A percentile compares a stretch with the other conserved stretches of the same genome.
These are phyloP conservation scores for Geranium rotundifolium DNA, from an alignment of 345 rosid species.

Conservation along the genomic window DNA sequence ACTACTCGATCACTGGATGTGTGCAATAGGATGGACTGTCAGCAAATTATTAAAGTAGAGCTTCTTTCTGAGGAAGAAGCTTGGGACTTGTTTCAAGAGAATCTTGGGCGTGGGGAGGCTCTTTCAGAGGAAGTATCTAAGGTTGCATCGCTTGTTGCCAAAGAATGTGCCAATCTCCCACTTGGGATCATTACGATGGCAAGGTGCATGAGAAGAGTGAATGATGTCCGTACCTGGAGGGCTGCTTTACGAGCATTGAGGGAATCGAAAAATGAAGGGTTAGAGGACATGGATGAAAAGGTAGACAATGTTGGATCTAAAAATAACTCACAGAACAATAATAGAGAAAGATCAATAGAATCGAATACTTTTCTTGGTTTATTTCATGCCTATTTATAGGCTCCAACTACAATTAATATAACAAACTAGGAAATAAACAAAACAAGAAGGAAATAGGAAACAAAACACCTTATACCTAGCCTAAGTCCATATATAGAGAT, in stretches of 20 bases:
- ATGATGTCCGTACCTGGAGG: conserved; percentile 11
- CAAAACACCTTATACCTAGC: no score
- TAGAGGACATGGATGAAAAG: neutral
- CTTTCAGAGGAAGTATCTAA: conserved; percentile 1
- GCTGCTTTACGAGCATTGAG: conserved; percentile 5
- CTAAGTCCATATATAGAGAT: no score
- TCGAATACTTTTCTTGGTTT: no score
- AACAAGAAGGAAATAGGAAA: no score
- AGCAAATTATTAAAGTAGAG: neutral
- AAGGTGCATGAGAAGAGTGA: conserved; percentile 4
- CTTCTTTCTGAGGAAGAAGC: conserved; percentile 10
- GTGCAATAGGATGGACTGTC: conserved; percentile 6
- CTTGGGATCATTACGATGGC: conserved; percentile 10
- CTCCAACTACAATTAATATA: no score
- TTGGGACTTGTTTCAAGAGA: conserved; percentile 6
- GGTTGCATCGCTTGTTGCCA: neutral
- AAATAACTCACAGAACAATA: no score
- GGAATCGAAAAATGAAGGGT: neutral
- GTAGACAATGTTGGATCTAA: no score
- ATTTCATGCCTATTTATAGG: no score
- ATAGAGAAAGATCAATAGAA: no score
- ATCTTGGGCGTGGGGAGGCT: neutral
- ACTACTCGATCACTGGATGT: conserved; percentile 13
- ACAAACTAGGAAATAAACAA: no score
- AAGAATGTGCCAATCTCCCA: conserved; percentile 16